These are phyloP conservation scores for Epichloe scottii DNA, from an alignment of 2,329 filamentous ascomycete genomes.

Conservation along the genomic window DNA sequence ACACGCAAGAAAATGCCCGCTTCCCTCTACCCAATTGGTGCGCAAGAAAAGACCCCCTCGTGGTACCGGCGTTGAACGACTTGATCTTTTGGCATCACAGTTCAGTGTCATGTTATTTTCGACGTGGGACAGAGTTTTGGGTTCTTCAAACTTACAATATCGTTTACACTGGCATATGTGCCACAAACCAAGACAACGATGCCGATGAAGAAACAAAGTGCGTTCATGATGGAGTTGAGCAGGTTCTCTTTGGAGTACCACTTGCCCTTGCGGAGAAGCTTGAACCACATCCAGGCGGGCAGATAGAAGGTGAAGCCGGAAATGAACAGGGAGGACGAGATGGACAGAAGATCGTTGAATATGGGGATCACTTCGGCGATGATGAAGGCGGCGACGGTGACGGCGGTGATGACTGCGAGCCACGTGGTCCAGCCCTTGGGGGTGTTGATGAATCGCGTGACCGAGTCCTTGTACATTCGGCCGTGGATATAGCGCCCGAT, in stretches of 20 bases:
- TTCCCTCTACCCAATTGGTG: conserved; percentile 6
- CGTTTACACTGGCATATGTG: conserved; percentile 15
- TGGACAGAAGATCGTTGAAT: conserved; percentile 51
- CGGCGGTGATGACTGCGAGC: conserved; percentile 40
- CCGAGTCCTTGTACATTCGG: conserved; percentile 29
- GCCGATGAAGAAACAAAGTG: conserved; percentile 14
- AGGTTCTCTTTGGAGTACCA: conserved; percentile 16
- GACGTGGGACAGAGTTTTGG: not conserved
- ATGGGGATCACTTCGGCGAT: conserved; percentile 61
- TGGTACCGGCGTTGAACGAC: conserved; percentile 6
- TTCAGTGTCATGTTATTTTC: not conserved
- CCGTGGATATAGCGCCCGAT: conserved; percentile 33
- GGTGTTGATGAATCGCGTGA: conserved; percentile 35
- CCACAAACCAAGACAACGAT: conserved; percentile 14
- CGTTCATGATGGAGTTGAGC: conserved; percentile 11
- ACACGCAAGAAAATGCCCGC: not conserved
- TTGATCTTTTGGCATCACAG: conserved; percentile 1
- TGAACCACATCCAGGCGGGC: conserved; percentile 28
- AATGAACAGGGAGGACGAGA: conserved; percentile 35
- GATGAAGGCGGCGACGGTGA: conserved; percentile 55
- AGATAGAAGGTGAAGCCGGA: conserved; percentile 25
- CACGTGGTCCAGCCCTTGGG: conserved; percentile 38
- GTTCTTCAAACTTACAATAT: conserved; percentile 13
- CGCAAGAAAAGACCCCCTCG: conserved; percentile 10
- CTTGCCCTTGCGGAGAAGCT: conserved; percentile 19